phyloP scores from a whole-genome alignment of 371 early-diverging fungal genomes.

The Dichotomocladium elegans region DNA sequence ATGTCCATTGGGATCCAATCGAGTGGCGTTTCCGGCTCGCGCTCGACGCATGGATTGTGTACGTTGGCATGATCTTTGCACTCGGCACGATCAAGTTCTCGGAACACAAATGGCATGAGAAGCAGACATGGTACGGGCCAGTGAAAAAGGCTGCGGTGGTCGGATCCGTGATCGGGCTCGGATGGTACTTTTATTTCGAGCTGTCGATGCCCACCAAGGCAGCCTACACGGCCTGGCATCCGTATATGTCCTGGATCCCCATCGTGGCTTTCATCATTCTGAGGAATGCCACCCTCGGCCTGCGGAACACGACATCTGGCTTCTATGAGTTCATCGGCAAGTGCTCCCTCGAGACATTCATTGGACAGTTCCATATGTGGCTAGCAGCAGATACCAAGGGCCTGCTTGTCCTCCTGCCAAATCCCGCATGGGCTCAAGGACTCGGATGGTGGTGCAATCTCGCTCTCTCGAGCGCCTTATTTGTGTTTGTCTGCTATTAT shows the following conservation, averaged over 20 bases:
- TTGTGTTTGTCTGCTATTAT: constrained; percentile 51
- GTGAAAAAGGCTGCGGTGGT: constrained; percentile 26
- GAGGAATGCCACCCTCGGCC: constrained; percentile 56
- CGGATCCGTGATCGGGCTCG: constrained; percentile 29
- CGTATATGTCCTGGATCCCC: constrained; percentile 61
- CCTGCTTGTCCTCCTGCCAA: constrained; percentile 41
- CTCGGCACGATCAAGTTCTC: constrained; percentile 40
- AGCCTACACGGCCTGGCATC: constrained; percentile 57
- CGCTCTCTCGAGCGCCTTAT: constrained; percentile 44
- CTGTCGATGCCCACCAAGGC: constrained; percentile 41
- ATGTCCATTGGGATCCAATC: constrained; percentile 50
- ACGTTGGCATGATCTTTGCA: constrained; percentile 57
- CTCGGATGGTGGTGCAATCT: constrained; percentile 60
- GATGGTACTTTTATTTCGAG: constrained; percentile 52
- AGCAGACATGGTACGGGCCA: constrained; percentile 28
- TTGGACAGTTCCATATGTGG: constrained; percentile 80
- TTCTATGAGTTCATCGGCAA: constrained; percentile 60
- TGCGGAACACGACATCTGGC: constrained; percentile 51
- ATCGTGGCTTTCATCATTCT: constrained; percentile 60
- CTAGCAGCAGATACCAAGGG: constrained; percentile 73
- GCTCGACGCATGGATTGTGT: constrained; percentile 61
- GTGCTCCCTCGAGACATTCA: constrained; percentile 72
- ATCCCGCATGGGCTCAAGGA: constrained; percentile 25
- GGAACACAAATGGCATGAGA: constrained; percentile 35
- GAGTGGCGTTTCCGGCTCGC: constrained; percentile 68